A percentile compares a stretch with the other conserved stretches of the same genome.
phyloP scores from a whole-genome alignment of 116 monocot species.

The Dioscorea cayenensis region DNA sequence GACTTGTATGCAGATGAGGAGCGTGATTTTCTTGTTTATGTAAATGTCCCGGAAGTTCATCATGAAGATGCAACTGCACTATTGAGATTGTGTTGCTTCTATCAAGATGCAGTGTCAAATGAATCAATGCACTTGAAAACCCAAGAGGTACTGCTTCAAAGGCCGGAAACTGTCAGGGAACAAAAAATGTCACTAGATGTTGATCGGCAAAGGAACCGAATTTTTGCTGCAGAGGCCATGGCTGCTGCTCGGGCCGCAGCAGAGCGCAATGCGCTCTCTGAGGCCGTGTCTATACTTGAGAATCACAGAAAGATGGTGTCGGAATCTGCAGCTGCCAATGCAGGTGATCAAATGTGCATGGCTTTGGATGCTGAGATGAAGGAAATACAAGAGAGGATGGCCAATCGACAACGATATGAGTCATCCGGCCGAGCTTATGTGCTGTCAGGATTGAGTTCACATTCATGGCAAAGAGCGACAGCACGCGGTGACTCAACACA shows the following conservation, averaged over 20 bases:
- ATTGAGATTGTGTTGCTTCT: slow-evolving; percentile 27
- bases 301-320: background rate
- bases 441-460: slow-evolving; percentile 1
- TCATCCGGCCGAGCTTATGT: background rate
- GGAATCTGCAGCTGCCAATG: background rate
- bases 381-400: slow-evolving; percentile 1
- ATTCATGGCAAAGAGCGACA: background rate
- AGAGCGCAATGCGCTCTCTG: background rate
- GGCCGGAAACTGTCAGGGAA: slow-evolving; percentile 18
- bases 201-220: background rate
- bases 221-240: slow-evolving; percentile 1
- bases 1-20: slow-evolving; percentile 82
- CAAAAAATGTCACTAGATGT: background rate
- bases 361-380: background rate
- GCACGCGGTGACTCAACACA: background rate
- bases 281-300: background rate
- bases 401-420: background rate
- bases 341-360: background rate
- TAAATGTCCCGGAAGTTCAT: slow-evolving; percentile 27
- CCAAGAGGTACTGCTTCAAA: slow-evolving; percentile 18
- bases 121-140: slow-evolving; percentile 12
- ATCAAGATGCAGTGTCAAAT: slow-evolving; percentile 30
- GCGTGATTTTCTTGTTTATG: slow-evolving; percentile 55
- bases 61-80: slow-evolving; percentile 11
- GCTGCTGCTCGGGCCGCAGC: background rate